Evolutionary conservation across 805 yeast species (phyloP).

Genomic region (Sungouiozyma ichnusensis): DNA sequence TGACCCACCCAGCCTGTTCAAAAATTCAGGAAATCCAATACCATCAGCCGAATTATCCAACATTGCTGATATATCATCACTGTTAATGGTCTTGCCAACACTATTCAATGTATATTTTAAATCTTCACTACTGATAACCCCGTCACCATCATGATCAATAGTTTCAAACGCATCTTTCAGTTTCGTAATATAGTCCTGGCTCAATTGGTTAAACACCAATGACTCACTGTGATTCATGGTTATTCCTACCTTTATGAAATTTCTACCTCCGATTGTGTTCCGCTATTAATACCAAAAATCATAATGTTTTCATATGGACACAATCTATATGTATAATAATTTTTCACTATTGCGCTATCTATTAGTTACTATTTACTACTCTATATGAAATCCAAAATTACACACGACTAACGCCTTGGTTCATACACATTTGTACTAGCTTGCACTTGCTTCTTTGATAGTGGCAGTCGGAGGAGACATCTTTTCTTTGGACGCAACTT

Average conservation of each 20-base stretch:
- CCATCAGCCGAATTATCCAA: conserved; percentile 25
- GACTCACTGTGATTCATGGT: conserved; percentile 23
- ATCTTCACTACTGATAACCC: conserved; percentile 46
- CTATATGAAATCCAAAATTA: no score
- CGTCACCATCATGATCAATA: conserved; percentile 76
- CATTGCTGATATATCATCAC: conserved; percentile 42
- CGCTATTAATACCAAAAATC: no score
- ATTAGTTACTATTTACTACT: no score
- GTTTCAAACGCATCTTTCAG: conserved; percentile 67
- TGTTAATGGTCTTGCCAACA: conserved; percentile 37
- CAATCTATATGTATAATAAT: no score
- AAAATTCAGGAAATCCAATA: conserved; percentile 54
- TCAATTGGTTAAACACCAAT: conserved; percentile 34
- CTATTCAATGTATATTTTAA: conserved; percentile 43
- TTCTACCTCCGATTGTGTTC: no score
- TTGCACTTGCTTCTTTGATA: no score
- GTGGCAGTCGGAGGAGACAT: no score
- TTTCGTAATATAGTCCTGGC: conserved; percentile 53
- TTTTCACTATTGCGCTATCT: no score
- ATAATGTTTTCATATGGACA: no score
- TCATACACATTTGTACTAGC: no score
- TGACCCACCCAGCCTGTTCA: conserved; percentile 50
- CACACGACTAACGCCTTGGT: no score
- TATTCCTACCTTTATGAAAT: not conserved
- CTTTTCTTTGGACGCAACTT: no score